Conservation (phyloP, 1,284 basidiomycete species). For the Paramarasmius palmivorus region DNA sequence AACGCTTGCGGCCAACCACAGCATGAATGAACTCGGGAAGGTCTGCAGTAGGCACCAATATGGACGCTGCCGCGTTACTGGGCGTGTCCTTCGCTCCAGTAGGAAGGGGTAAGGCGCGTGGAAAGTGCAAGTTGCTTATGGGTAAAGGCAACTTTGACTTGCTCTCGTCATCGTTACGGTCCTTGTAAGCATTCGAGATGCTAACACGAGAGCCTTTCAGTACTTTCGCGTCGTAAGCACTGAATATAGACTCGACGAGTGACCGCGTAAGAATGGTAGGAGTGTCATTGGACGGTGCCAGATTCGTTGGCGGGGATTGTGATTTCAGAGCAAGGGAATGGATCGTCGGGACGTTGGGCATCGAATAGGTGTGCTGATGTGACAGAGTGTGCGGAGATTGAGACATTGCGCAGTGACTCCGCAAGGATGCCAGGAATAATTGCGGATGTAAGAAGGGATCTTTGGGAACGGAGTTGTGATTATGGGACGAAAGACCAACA, state of each 20-base stretch:
- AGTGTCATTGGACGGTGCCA: conserved; percentile 23
- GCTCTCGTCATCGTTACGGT: conserved; percentile 5
- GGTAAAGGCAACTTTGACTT: conserved; percentile 4
- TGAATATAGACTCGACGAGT: conserved; percentile 11
- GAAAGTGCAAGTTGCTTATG: background rate
- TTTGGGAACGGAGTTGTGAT: conserved; percentile 53
- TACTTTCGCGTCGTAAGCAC: conserved; percentile 13
- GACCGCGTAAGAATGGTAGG: conserved; percentile 15
- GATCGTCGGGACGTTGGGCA: conserved; percentile 7
- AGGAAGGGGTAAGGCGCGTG: background rate
- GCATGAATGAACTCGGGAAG: conserved; percentile 33
- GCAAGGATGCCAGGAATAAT: conserved; percentile 47
- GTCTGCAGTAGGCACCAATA: conserved; percentile 48
- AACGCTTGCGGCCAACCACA: conserved; percentile 30
- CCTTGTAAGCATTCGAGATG: background rate
- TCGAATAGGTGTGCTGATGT: conserved; percentile 6
- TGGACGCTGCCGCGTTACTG: conserved; percentile 28
- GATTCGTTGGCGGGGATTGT: conserved; percentile 43
- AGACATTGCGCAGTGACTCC: conserved; percentile 17
- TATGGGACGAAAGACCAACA: conserved; percentile 41
- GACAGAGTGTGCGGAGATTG: conserved; percentile 12
- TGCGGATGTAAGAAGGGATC: conserved; percentile 76
- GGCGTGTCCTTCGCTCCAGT: background rate
- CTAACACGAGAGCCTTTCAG: background rate
- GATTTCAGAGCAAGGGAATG: background rate